Conservation (phyloP, 805 yeast species). For the Barnettozyma salicaria region DNA sequence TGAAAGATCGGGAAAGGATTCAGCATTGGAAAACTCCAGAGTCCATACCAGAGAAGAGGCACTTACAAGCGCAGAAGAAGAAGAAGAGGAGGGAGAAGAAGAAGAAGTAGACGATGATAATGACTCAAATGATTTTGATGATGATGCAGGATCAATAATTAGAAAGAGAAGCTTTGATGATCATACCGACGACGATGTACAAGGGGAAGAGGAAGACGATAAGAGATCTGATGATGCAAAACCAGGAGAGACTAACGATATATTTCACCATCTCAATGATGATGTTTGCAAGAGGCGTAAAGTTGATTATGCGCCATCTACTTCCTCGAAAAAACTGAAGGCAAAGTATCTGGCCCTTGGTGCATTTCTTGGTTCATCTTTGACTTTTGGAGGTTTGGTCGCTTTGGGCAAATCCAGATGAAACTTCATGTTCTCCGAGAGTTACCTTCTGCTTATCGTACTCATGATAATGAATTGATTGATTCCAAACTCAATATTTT, state of each 20-base stretch:
- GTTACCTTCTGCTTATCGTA: too few species aligned
- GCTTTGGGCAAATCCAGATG: conserved; percentile 8
- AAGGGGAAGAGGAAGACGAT: too few species aligned
- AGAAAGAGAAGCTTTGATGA: conserved; percentile 3
- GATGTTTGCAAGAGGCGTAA: not conserved
- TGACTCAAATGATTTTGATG: conserved; percentile 4
- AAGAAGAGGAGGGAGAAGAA: not conserved
- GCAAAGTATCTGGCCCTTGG: conserved; percentile 8
- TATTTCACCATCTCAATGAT: too few species aligned
- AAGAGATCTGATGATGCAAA: too few species aligned
- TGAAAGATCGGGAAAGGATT: not conserved
- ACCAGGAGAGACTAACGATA: too few species aligned
- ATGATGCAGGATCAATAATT: conserved; percentile 7
- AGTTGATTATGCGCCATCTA: not conserved
- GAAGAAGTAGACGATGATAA: not conserved
- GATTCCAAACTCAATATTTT: too few species aligned
- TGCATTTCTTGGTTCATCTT: conserved; percentile 10
- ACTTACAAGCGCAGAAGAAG: conserved; percentile 2
- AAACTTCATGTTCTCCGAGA: too few species aligned
- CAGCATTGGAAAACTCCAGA: not conserved
- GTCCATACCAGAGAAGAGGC: not conserved
- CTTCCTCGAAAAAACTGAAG: not conserved
- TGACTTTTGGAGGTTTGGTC: conserved; percentile 12
- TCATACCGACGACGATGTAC: not conserved
- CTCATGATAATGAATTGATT: too few species aligned